Evolutionary conservation across 2,329 filamentous ascomycete species (phyloP), one percentile per base, ranked within the genome.

Genomic region (Sporothrix globosa): DNA sequence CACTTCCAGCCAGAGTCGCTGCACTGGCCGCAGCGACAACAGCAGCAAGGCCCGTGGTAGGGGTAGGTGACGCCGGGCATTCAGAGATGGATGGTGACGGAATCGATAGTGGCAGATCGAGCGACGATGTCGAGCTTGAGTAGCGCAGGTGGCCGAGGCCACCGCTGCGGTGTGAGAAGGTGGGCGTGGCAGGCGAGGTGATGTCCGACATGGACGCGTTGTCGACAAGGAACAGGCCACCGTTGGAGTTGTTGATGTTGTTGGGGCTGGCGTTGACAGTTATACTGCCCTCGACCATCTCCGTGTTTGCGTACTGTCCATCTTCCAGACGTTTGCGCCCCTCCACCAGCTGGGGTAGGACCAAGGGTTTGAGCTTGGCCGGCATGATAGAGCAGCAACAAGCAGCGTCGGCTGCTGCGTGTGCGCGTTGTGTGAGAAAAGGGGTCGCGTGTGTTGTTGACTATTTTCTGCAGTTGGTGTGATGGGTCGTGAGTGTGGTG

Each of bases 111-210:
- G 69, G 61, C 10, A 92, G 84, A 70, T 91, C 90, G 70, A 92
- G 83, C 5, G 93, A 97, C 1, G 93, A 97, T 39, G 86, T 85
- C 0, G 93, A 96, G 81, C 92, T 95, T 0, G 86, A 84, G 73
- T 85, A 88, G 34, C 85, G 82, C 60, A 86, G 76, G 73, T 88
- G 85, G 4, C 84, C 84, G 13, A 72, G 61, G 74, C 80, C 82
- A 61, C 89, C 82, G 66, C 89, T 79, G 66, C 75, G 74, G 56
- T 75, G 76, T 3, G 85, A 90, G 76, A 91, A 92, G 21, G 89
- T 91, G 27, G 91, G 90, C 54, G 90, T 92, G 50, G 90, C 82
- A 67, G 91, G 91, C 24, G 91, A 90, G 14, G 88, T 87, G 74
- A 89, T 83, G 74, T 91, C 91, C 14, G 77, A 92, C 13, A 84